Percentiles rank a stretch among this genome's conserved stretches.
Conservation (phyloP, 176 grass and related monocot genomes). For the Oryza longistaminata region DNA sequence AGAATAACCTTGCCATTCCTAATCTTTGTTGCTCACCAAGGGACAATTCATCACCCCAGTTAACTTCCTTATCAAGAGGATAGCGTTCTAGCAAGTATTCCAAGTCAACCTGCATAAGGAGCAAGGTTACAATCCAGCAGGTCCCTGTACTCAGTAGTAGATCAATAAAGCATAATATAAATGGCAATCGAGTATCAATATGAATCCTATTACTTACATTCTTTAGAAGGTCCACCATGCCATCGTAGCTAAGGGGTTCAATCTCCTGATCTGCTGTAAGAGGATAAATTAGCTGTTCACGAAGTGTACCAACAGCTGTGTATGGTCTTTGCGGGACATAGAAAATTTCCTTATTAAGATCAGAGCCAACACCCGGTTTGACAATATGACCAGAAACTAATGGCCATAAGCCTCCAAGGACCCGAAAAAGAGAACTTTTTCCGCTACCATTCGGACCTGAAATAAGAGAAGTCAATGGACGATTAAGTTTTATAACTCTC, state of each 20-base stretch:
- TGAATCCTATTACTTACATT: conserved; percentile 86
- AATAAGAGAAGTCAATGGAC: conserved; percentile 27
- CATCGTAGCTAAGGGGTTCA: conserved; percentile 71
- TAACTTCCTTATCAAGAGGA: conserved; percentile 94
- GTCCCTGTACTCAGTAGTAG: conserved; percentile 24
- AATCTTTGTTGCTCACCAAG: conserved; percentile 99
- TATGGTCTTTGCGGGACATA: conserved; percentile 99
- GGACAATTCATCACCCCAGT: conserved; percentile 97
- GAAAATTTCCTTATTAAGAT: conserved; percentile 99
- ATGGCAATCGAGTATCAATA: conserved; percentile 13
- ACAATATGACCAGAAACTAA: conserved; percentile 95
- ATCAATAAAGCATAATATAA: conserved; percentile 23
- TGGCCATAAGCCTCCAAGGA: conserved; percentile 97
- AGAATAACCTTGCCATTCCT: conserved; percentile 97
- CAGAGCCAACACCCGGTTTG: conserved; percentile 96
- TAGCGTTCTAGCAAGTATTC: conserved; percentile 97
- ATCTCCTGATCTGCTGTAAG: conserved; percentile 83
- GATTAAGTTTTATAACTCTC: neutral
- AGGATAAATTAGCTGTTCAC: conserved; percentile 98
- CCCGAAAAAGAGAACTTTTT: conserved; percentile 98
- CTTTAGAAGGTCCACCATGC: conserved; percentile 90
- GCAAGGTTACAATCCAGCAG: conserved; percentile 39
- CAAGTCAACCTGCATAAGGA: conserved; percentile 82
- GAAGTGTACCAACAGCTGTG: conserved; percentile 97
- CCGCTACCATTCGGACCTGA: conserved; percentile 98